Evolutionary conservation across 257 asterid species (phyloP).

Genomic region (Voacanga thouarsii): DNA sequence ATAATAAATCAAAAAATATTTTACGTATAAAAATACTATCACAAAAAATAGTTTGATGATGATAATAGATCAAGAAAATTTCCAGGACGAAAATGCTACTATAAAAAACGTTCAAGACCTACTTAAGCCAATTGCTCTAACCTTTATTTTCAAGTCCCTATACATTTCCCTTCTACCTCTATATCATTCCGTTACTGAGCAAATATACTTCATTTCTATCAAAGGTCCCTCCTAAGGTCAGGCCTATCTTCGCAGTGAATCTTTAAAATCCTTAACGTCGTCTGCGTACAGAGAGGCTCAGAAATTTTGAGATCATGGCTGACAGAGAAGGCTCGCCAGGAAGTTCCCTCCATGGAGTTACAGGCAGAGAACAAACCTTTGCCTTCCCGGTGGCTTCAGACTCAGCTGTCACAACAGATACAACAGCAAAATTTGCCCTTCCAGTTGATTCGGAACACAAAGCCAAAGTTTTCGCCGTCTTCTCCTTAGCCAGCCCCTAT

Average conservation of each 20-base stretch:
- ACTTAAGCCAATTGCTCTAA: no score
- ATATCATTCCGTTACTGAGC: not conserved
- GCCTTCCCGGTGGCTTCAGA: conserved; percentile 38
- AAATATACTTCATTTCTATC: not conserved
- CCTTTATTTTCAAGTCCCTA: no score
- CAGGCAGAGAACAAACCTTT: conserved; percentile 48
- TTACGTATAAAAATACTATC: no score
- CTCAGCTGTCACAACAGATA: conserved; percentile 24
- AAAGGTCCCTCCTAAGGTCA: not conserved
- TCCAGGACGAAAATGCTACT: no score
- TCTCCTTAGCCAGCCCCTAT: conserved; percentile 47
- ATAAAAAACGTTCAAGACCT: no score
- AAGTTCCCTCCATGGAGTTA: conserved; percentile 58
- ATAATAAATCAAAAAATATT: no score
- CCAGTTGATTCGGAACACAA: conserved; percentile 67
- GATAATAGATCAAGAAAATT: no score
- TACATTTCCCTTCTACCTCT: no score
- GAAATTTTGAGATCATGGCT: not conserved
- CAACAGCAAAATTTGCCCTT: conserved; percentile 36
- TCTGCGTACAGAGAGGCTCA: not conserved
- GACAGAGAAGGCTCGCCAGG: conserved; percentile 16
- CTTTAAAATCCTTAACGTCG: not conserved
- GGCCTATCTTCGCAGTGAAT: not conserved
- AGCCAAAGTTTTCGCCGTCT: conserved; percentile 40
- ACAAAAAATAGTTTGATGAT: no score